Percentiles rank a stretch among this genome's conserved stretches.
These are phyloP conservation scores for Tetrapisispora fleetii DNA, from an alignment of 805 yeast genomes.

Conservation along the genomic window DNA sequence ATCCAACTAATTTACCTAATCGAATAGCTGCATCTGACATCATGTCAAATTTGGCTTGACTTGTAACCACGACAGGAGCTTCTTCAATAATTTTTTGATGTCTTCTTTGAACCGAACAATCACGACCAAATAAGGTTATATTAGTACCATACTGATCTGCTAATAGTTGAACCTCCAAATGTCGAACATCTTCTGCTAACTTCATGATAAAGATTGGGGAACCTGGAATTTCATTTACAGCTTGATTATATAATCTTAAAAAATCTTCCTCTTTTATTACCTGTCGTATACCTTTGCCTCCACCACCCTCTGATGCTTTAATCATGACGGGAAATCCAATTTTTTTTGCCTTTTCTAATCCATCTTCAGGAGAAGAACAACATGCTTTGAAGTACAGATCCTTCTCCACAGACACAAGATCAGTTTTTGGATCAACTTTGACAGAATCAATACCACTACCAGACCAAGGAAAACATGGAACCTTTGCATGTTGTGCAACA, in stretches of 20 bases:
- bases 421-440: slow-evolving; percentile 51
- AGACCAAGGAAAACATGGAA: slow-evolving; percentile 99
- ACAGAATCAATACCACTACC: slow-evolving; percentile 95
- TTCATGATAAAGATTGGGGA: slow-evolving; percentile 98
- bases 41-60: slow-evolving; percentile 66
- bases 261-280: slow-evolving; percentile 81
- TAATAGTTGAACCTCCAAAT: slow-evolving; percentile 91
- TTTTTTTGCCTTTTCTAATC: slow-evolving; percentile 68
- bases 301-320: slow-evolving; percentile 99
- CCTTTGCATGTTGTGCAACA: slow-evolving; percentile 97
- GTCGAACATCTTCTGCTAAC: slow-evolving; percentile 95
- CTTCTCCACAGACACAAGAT: slow-evolving; percentile 82
- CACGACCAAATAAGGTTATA: slow-evolving; percentile 95
- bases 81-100: slow-evolving; percentile 98
- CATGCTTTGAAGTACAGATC: slow-evolving; percentile 82
- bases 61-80: slow-evolving; percentile 96
- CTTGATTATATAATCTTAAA: slow-evolving; percentile 71
- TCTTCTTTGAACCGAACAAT: slow-evolving; percentile 98
- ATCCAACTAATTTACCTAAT: slow-evolving; percentile 92
- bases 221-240: slow-evolving; percentile 96
- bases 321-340: slow-evolving; percentile 99
- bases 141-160: slow-evolving; percentile 98
- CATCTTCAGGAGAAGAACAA: slow-evolving; percentile 77
- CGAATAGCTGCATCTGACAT: slow-evolving; percentile 98
- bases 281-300: slow-evolving; percentile 99